Base-by-base conservation (phyloP, 106 monocot genomes). In the Cymbidium sinense region DNA sequence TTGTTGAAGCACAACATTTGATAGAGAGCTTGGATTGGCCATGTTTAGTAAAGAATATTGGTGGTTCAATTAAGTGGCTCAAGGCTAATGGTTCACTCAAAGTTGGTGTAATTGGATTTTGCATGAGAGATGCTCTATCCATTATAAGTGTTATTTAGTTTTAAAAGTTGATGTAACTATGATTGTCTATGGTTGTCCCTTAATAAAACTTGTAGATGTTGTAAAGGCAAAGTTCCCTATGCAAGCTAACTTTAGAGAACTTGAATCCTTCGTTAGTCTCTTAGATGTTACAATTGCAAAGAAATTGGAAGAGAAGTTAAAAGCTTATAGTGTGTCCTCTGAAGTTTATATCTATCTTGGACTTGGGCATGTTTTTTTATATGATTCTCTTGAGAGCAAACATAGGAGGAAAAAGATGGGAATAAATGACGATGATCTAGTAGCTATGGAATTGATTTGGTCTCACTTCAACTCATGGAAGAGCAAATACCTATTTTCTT, bases 211-310 rank as follows among this genome's bases (percentile, higher is more conserved):
- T 80, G 93, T 93, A 51, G 93, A 96, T 82, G 91, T 91, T 44
- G 70, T 88, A 73, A 69, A 83, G 76, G 78, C 83, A 6, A 91
- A 96, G 77, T 86, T 83, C 74, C 96, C 93, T 12, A 83, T 96
- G 39, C 96, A 96, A 64, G 96, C 96, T 79, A 91, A 96, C 51
- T 96, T 96, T 84, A 93, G 96, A 13, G 96, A 96, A 82, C 83
- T 82, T 6, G 96, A 96, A 79, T 79, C 50, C 84, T 80, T 88
- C 50, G 89, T 91, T 81, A 91, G 93, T 11, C 93, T 96, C 81
- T 93, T 93, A 43, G 96, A 96, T 64, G 61, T 91, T 62, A 90
- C 79, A n/a, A n/a, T n/a, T n/a, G 96, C 96, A 71, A 91, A 91
- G 52, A 72, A 85, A 5, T 75, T 96, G 29, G 89, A 94, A 74